Evolutionary conservation across 2,329 filamentous ascomycete species (phyloP).

Genomic region (Apiospora saccharicola): DNA sequence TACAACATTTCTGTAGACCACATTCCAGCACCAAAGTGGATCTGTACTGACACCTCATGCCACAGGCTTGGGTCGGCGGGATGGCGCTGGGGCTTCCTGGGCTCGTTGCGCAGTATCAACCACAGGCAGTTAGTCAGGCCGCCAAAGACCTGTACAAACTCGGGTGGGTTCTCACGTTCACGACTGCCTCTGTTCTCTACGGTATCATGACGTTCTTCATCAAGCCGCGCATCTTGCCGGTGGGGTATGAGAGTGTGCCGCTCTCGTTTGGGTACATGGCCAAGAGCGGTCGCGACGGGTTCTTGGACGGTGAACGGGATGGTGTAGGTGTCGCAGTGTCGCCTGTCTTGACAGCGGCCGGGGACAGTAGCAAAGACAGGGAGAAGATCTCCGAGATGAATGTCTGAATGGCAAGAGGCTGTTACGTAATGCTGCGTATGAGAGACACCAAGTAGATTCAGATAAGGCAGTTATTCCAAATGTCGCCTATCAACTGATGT

Average conservation of each 20-base stretch:
- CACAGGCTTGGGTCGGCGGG: conserved; percentile 34
- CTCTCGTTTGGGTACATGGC: conserved; percentile 23
- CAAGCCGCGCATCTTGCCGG: conserved; percentile 10
- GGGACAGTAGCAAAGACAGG: neutral
- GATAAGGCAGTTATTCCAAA: neutral
- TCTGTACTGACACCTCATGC: neutral
- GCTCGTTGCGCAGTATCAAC: conserved; percentile 41
- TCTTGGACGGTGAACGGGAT: conserved; percentile 25
- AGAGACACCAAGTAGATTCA: neutral
- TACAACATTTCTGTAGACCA: neutral
- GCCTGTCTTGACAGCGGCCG: neutral
- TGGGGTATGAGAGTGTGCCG: conserved; percentile 21
- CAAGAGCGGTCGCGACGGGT: conserved; percentile 25
- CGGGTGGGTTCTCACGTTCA: conserved; percentile 34
- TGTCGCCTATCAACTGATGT: neutral
- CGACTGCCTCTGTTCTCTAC: conserved; percentile 21
- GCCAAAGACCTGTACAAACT: conserved; percentile 44
- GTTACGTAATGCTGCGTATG: neutral
- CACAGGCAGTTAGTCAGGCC: conserved; percentile 41
- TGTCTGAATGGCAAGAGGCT: neutral
- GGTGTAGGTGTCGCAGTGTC: conserved; percentile 2
- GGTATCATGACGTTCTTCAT: conserved; percentile 1
- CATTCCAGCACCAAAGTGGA: neutral
- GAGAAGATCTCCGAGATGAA: conserved; percentile 4
- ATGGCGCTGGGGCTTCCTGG: conserved; percentile 43